Evolutionary conservation across 2,329 filamentous ascomycete species (phyloP), one percentile per base, ranked within the genome.

Genomic region (Drechmeria coniospora): DNA sequence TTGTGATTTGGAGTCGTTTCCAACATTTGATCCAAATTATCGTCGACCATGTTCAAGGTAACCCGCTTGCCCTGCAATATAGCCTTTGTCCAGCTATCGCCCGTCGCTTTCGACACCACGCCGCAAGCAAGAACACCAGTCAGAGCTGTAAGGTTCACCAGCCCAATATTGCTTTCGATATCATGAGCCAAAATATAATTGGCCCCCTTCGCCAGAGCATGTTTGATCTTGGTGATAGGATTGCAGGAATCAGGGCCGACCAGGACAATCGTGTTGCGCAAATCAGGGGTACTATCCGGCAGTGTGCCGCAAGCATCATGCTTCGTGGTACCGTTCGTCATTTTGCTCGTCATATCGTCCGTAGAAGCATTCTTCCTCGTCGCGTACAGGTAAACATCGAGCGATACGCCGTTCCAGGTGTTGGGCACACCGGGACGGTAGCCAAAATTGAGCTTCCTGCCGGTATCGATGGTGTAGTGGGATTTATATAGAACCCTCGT

Each of bases 171-270:
- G 6, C 38, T 35, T n/a, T 27, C 35, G 35, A 65, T 69, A 55
- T 75, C 74, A 49, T 75, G 77, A 39, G 72, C 53, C 36, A 78
- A 48, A 29, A 78, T 47, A 36, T 74, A 73, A 41, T 65, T 61
- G 27, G 68, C 73, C 8, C 73, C 73, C 26, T 57, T 57, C 6
- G 54, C 57, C 2, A 53, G 61, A 4, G 65, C 64, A 32, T 70
- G 66, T 21, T 51, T 42, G 2, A 59, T 60, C 51, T 77, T 75
- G 8, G 56, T 39, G 2, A 54, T 51, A 33, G 72, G 74, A 0
- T 57, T 57, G 44, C 72, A 77, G 7, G 50, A 60, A 26, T 71
- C 71, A 15, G 69, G 62, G 25, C 66, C 65, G 21, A 78, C 54
- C 6, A 78, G 59, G 4, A 74, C 69, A 21, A 79, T 63, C 27